phyloP scores from a whole-genome alignment of 2,329 filamentous ascomycete genomes.

The Zasmidium cellare region DNA sequence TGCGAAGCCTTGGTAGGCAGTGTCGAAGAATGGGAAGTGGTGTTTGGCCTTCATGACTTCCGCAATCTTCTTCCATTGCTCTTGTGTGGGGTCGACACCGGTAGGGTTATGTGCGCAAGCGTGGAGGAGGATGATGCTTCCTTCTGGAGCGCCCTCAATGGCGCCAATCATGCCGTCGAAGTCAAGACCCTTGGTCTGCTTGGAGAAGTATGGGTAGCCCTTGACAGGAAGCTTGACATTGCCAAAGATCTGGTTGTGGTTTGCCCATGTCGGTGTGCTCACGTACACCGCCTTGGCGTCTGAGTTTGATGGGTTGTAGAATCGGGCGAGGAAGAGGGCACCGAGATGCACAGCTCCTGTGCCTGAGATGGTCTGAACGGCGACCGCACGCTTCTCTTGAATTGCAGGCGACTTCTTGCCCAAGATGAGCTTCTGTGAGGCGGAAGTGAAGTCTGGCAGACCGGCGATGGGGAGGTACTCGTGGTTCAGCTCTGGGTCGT shows the following conservation, averaged over 20 bases:
- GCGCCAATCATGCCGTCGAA: slow-evolving; percentile 81
- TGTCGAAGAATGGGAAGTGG: slow-evolving; percentile 98
- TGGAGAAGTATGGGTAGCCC: slow-evolving; percentile 91
- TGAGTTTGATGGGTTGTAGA: slow-evolving; percentile 66
- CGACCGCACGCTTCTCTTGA: slow-evolving; percentile 75
- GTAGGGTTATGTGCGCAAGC: slow-evolving; percentile 98
- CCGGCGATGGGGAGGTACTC: slow-evolving; percentile 98
- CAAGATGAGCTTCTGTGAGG: slow-evolving; percentile 87
- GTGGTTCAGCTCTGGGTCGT: slow-evolving; percentile 90
- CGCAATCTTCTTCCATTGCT: slow-evolving; percentile 93
- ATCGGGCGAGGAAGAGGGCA: slow-evolving; percentile 88
- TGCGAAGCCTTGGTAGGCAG: slow-evolving; percentile 95
- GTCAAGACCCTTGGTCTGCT: slow-evolving; percentile 85
- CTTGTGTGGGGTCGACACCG: slow-evolving; percentile 88
- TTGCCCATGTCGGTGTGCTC: slow-evolving; percentile 95
- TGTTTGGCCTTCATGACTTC: slow-evolving; percentile 71
- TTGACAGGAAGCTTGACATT: slow-evolving; percentile 79
- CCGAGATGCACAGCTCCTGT: slow-evolving; percentile 94
- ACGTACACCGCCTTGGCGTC: slow-evolving; percentile 76
- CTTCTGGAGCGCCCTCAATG: slow-evolving; percentile 69
- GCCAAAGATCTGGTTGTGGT: slow-evolving; percentile 97
- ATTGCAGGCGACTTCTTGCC: slow-evolving; percentile 78
- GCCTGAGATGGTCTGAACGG: slow-evolving; percentile 93
- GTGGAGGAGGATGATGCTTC: slow-evolving; percentile 87
- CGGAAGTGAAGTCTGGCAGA: slow-evolving; percentile 78